Percentiles rank a stretch among this genome's conserved stretches.
Evolutionary conservation across 768 basidiomycete species (phyloP).

Genomic region (Trametes coccinea): DNA sequence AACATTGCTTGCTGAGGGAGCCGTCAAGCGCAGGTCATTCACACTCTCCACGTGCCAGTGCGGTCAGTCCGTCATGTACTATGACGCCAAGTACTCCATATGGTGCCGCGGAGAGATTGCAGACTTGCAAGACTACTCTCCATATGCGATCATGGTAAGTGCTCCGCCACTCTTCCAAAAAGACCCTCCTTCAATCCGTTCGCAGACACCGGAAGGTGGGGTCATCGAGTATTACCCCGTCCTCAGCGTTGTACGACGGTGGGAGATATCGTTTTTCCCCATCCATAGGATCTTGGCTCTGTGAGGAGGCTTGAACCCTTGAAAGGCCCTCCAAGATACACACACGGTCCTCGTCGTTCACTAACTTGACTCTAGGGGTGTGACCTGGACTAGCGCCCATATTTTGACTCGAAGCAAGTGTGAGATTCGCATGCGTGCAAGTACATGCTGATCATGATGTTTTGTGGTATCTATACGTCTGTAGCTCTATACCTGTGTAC

Average conservation of each 20-base stretch:
- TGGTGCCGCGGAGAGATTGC: not conserved
- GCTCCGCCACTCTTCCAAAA: not conserved
- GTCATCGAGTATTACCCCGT: not conserved
- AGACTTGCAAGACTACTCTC: not conserved
- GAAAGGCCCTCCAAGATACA: too few relatives aligned
- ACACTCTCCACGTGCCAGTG: too few relatives aligned
- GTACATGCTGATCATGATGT: too few relatives aligned
- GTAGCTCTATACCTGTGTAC: not conserved
- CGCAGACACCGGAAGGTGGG: not conserved
- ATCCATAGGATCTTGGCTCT: not conserved
- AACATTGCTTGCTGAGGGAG: too few relatives aligned
- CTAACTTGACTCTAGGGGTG: too few relatives aligned
- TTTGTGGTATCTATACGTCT: not conserved
- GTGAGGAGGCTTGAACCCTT: not conserved
- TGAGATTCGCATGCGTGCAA: too few relatives aligned
- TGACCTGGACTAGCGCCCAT: too few relatives aligned
- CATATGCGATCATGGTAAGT: not conserved
- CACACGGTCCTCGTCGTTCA: too few relatives aligned
- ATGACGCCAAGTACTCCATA: not conserved
- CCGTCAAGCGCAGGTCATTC: too few relatives aligned
- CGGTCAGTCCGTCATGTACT: not conserved
- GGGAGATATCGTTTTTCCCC: not conserved
- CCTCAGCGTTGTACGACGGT: not conserved
- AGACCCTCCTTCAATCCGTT: not conserved
- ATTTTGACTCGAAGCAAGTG: too few relatives aligned